Evolutionary conservation across 768 basidiomycete genomes (phyloP), one percentile per base, ranked within the genome.

Genomic region (Coprinopsis sp.): DNA sequence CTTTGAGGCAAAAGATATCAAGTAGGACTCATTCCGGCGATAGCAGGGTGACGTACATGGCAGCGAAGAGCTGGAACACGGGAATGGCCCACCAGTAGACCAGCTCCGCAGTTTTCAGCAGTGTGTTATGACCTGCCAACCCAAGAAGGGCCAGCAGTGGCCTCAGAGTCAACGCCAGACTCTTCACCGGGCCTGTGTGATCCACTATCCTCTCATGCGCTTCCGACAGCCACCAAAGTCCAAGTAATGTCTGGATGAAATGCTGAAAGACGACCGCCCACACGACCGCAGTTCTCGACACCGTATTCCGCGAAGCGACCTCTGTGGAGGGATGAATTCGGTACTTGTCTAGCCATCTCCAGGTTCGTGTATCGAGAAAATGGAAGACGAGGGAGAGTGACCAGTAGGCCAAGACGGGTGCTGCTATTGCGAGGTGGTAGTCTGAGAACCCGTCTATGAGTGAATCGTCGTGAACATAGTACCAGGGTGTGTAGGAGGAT

Each of bases 81-180:
- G 96, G 96, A 3, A 93, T 81, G 4, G 71, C 82, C 91, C 93
- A 99, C 95, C 95, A 99, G 63, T 98, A 99, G 14, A 82, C 54
- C 60, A 76, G 77, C 60, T 84, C 77, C 13, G 83, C 73, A 13
- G 71, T 34, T 16, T 58, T 55, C 11, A 81, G 55, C 16, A 72
- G 54, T 6, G 63, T 24, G 21, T 13, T 14, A 22, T 31, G 33
- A 22, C 43, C 39, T 5, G 21, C 23, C 5, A 34, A 8, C 5
- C 47, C 47, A 16, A 49, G n/a, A 5, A 37, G 14, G 7, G 44
- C 65, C 2, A 73, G 54, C 0, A 71, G 56, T 41, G 66, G 63
- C 16, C 65, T 70, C 18, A 84, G 63, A 51, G 57, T 66, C 49
- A 48, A 58, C 34, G 61, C 68, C 46, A 77, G 63, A 16, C 50